Base-by-base conservation (phyloP, 768 basidiomycete species). In the Lentinula sp. region DNA sequence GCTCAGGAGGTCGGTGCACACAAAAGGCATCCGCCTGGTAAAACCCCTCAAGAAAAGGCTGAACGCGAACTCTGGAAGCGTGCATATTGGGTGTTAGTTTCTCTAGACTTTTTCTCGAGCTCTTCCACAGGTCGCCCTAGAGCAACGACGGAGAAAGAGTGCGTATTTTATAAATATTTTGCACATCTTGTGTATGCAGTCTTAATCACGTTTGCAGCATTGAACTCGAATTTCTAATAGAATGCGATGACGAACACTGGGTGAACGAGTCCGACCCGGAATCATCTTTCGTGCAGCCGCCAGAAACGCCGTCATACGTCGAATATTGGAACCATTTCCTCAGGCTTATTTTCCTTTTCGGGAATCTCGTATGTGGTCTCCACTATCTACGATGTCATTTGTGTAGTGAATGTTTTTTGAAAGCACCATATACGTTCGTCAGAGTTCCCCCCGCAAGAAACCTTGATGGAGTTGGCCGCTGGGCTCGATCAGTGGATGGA, bases 231-330 rank as follows among this genome's bases (percentile, higher is more conserved):
- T 76, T 79, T 9, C 85, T 86, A 1, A 64, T 81, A 0, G 84
- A 85, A 13, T 82, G 84, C 18, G 87, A 89, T 59, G 88, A 89
- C 65, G 85, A 87, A 54, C 86, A 81, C 61, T 88, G 85, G 85
- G 77, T 77, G 8, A 72, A 69, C 61, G 73, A 67, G 37, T 72
- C 66, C 33, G 79, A 80, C 42, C 75, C 76, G 0, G 72, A 69
- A 4, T 70, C 69, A 33, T 70, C 72, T 5, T 86, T 85, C 70
- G 76, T 75, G 52, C 87, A 88, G 61, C 87, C 87, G 1, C 66
- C 72, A 3, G 77, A 72, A 8, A 78, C 77, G 61, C 79, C 83
- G 0, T 79, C 82, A 0, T 66, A 64, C 2, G 60, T 85, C 4
- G 62, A 82, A 1, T 78, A 71, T 57, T 85, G 85, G 61, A 76